Evolutionary conservation across 2,329 filamentous ascomycete genomes (phyloP).

Genomic region (Verticillium isaacii): DNA sequence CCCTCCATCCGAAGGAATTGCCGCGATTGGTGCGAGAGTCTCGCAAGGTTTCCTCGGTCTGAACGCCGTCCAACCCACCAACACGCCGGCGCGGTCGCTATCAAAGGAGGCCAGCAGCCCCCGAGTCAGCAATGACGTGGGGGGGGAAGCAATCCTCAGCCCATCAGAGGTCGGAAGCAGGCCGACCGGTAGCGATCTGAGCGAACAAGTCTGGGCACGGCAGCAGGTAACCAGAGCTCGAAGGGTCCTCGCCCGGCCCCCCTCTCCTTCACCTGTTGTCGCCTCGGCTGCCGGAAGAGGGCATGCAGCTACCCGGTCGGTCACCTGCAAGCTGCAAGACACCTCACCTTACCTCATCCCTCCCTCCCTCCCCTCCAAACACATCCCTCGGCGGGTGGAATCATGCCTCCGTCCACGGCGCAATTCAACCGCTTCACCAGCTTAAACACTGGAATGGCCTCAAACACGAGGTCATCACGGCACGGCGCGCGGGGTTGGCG

Average conservation of each 20-base stretch:
- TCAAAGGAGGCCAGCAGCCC: neutral
- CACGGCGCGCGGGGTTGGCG: neutral
- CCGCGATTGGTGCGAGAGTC: neutral
- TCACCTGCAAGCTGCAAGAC: too few relatives aligned
- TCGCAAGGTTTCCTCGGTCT: neutral
- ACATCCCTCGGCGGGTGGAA: neutral
- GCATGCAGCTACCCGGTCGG: neutral
- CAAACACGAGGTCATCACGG: neutral
- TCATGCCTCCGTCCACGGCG: neutral
- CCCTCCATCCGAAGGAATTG: neutral
- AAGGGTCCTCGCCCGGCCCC: neutral
- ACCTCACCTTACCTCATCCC: neutral
- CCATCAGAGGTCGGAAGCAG: neutral
- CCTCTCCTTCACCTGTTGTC: neutral
- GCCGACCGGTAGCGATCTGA: neutral
- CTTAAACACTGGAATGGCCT: neutral
- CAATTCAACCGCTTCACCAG: neutral
- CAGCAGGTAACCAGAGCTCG: neutral
- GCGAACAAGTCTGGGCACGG: neutral
- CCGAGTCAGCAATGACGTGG: neutral
- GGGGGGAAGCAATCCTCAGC: neutral
- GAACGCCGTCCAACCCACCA: neutral
- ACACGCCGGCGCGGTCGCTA: neutral
- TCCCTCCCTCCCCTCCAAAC: neutral
- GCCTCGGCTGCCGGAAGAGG: neutral